These are phyloP conservation scores for Fusarium sp. DNA, from an alignment of 2,329 filamentous ascomycete species.

Conservation along the genomic window DNA sequence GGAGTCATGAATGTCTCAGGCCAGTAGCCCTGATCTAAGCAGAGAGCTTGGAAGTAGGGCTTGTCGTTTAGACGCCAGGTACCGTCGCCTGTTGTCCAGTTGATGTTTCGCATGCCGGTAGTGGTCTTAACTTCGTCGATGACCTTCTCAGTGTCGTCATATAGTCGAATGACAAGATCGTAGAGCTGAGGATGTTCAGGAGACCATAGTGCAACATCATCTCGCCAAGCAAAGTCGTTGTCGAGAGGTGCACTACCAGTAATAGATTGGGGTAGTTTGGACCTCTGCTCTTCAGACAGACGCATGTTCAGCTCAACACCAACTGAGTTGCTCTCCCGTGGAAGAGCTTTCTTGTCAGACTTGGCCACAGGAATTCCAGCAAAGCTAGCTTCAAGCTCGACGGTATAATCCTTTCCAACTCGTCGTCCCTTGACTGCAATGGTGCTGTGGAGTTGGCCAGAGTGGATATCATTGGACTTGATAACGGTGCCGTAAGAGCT, in stretches of 20 bases:
- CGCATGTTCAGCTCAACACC: constrained; percentile 61
- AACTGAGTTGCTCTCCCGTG: constrained; percentile 61
- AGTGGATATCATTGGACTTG: constrained; percentile 63
- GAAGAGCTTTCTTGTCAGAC: constrained; percentile 55
- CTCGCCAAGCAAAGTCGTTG: constrained; percentile 57
- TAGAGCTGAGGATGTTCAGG: constrained; percentile 69
- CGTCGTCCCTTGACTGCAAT: constrained; percentile 62
- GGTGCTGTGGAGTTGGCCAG: constrained; percentile 61
- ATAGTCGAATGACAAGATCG: constrained; percentile 64
- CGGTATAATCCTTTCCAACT: constrained; percentile 57
- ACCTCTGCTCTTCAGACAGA: constrained; percentile 55
- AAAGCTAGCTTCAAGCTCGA: constrained; percentile 66
- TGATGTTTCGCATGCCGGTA: constrained; percentile 69
- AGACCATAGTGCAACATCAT: constrained; percentile 71
- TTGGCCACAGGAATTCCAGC: constrained; percentile 59
- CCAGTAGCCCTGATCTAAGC: constrained; percentile 74
- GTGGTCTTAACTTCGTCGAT: constrained; percentile 69
- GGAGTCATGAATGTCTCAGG: constrained; percentile 70
- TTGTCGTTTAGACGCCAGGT: constrained; percentile 69
- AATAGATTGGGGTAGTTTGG: constrained; percentile 53
- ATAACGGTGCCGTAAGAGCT: constrained; percentile 69
- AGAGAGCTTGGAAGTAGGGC: constrained; percentile 70
- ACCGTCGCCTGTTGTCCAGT: constrained; percentile 68
- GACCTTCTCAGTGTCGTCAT: constrained; percentile 52
- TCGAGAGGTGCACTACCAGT: constrained; percentile 49